Base-by-base conservation (phyloP, 2,329 filamentous ascomycete species). In the Ascosphaera acerosa region DNA sequence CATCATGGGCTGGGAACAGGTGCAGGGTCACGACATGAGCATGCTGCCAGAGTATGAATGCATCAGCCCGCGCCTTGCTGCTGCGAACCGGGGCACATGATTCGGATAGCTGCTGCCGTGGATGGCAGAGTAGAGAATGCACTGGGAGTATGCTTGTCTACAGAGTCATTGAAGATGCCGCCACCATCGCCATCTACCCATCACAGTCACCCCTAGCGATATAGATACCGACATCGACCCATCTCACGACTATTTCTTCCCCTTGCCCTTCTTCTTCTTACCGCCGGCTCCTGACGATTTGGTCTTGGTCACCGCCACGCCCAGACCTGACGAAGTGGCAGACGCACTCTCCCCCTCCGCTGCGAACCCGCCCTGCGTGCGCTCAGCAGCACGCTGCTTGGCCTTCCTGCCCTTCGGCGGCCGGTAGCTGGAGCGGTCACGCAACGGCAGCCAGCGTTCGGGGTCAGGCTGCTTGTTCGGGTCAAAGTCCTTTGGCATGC, bases 381-480 rank as follows among this genome's bases (percentile, higher is more conserved):
- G 58, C 40, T 78, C 76, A 37, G 63, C 60, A 3, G 69, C 71
- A 54, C 74, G 75, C 62, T 81, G 74, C 62, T 80, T 84, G 33
- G 78, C 77, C 62, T 91, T 90, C 58, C 76, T 81, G 4, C 81
- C 81, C 57, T 87, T 91, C 5, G 82, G 81, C 4, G 82, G 80
- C 30, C 76, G 62, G 53, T 91, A 97, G 25, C 70, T 76, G 42
- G 76, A 87, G 34, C 87, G 66, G 49, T 97, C 87, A 32, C 76
- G 70, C 44, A 94, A 59, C 9, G 87, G 84, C 36, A 97, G 54
- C 87, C 87, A 97, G 38, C 87, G 64, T 53, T 97, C 87, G 0
- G 80, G 72, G 50, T 97, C 87, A 19, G 77, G 66, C 39, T 70
- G 71, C 59, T 81, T 89, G 41, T 63, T 67, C 32, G 76, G 65